These are phyloP conservation scores for Zea mays DNA, from an alignment of 176 grass and related monocot species.

Conservation along the genomic window Zm-B73-REFERENCE-NAM-5.0 NC_050096.1:303189501-303190000, in stretches of 20 bases:
- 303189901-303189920: background rate
- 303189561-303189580: background rate
- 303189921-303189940: background rate
- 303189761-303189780: too few species aligned
- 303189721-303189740: too few species aligned
- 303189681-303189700: too few species aligned
- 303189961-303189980: background rate
- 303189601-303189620: slow-evolving; percentile 2
- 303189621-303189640: background rate
- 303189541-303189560: background rate
- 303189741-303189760: too few species aligned
- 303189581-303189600: background rate
- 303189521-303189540: background rate
- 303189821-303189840: too few species aligned
- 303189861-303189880: too few species aligned
- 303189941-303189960: background rate
- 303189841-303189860: too few species aligned
- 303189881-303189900: background rate
- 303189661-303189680: too few species aligned
- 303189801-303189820: too few species aligned
- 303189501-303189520: background rate
- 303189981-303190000: background rate
- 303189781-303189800: too few species aligned
- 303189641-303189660: too few species aligned
- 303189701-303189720: too few species aligned